Base-by-base conservation (phyloP, 2,329 filamentous ascomycete species). In the Beauveria rudraprayagi region DNA sequence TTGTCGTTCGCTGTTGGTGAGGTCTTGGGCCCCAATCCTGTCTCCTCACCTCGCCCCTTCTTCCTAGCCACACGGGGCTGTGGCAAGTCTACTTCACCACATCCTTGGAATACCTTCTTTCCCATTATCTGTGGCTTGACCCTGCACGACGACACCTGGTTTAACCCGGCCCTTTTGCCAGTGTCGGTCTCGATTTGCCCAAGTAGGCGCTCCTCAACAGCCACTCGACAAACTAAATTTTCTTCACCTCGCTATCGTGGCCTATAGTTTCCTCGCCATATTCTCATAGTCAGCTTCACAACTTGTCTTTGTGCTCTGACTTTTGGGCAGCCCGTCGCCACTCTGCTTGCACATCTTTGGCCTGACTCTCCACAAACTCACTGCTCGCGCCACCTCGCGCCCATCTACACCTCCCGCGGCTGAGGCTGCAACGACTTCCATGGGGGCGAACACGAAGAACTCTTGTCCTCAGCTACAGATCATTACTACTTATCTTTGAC, bases 51-150 rank as follows among this genome's bases (percentile, higher is more conserved):
- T 26, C 51, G 19, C 14, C 50, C 46, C 51, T 48, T 60, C 48
- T 54, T 43, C 19, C 37, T 54, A 60, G 58, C 58, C 58, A 60
- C 58, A 53, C 24, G 50, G 51, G 58, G 58, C 58, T 60, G 58
- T 60, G 58, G 58, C 58, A 43, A 60, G 58, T 48, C 41, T 8
- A 19, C 22, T 47, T n/a, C 17, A 46, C 26, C 46, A 8, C 37
- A 24, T 37, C 40, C 8, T 52, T n/a, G 47, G 34, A 37, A 41
- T 24, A 11, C 22, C 24, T 51, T 30, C 46, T 30, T 44, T 43
- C 24, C 46, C 9, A 24, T 44, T 30, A 3, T 16, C 55, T 57
- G 55, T 48, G 55, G 55, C 55, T 37, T 48, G 43, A 48, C 41
- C n/a, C 28, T 40, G 55, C 55, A 40, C 55, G 30, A 26, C 55